These are phyloP conservation scores for Buddleja alternifolia DNA, from an alignment of 257 asterid species.

Conservation along the genomic window DNA sequence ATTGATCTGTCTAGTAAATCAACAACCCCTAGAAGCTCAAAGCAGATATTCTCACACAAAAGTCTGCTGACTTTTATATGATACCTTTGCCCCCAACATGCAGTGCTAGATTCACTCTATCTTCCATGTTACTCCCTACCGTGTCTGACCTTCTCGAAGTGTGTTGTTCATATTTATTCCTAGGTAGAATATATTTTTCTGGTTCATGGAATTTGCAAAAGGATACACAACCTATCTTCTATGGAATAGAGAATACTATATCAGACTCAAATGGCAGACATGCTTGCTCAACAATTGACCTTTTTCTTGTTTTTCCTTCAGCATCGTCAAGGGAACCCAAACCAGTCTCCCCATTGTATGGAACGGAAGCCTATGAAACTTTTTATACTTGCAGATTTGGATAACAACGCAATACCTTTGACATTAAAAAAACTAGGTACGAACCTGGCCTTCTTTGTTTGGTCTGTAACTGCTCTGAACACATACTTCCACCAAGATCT, in stretches of 20 bases:
- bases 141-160: neutral
- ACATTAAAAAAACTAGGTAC: constrained; percentile 12
- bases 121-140: neutral
- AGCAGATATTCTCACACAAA: constrained; percentile 21
- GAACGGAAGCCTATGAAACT: neutral
- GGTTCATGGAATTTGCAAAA: neutral
- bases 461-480: constrained; percentile 72
- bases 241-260: neutral
- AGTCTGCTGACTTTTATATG: neutral
- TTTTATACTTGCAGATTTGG: neutral
- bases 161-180: neutral
- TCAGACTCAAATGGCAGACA: constrained; percentile 13
- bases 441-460: constrained; percentile 84
- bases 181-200: neutral
- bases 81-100: constrained; percentile 8
- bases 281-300: constrained; percentile 2
- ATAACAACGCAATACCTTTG: constrained; percentile 10
- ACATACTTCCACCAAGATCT: constrained; percentile 97
- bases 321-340: constrained; percentile 8
- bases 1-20: constrained; percentile 2
- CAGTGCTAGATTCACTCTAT: neutral
- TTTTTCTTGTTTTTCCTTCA: constrained; percentile 17
- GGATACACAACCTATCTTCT: constrained; percentile 8
- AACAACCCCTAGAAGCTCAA: neutral
- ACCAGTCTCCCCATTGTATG: neutral